Percentiles rank a stretch among this genome's conserved stretches.
Evolutionary conservation across 108 stramenopile species (phyloP).

Genomic region (Cyclotella kingstonii): DNA sequence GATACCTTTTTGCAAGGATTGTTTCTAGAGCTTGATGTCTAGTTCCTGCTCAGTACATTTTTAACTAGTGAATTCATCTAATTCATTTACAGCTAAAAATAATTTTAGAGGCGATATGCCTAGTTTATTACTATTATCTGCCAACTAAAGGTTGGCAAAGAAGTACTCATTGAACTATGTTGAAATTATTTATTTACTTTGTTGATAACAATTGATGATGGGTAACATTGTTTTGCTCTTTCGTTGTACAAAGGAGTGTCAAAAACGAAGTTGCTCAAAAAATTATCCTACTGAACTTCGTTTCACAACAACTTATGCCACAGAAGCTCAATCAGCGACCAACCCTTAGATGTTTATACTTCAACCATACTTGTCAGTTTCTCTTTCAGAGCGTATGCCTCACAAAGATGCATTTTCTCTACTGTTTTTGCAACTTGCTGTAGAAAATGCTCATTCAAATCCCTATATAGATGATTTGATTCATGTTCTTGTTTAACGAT

Average conservation of each 20-base stretch:
- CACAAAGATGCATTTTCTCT: slow-evolving; percentile 57
- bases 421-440: slow-evolving; percentile 31
- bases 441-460: slow-evolving; percentile 3
- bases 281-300: slow-evolving; percentile 48
- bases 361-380: slow-evolving; percentile 61
- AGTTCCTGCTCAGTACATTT: no score
- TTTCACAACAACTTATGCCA: slow-evolving; percentile 16
- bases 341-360: slow-evolving; percentile 55
- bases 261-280: slow-evolving; percentile 47
- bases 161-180: slow-evolving; percentile 52
- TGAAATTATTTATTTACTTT: not conserved
- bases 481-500: slow-evolving; percentile 65
- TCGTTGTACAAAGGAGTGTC: slow-evolving; percentile 51
- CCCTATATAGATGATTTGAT: slow-evolving; percentile 46
- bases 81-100: no score
- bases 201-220: not conserved
- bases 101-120: no score
- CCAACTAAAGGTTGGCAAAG: no score
- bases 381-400: slow-evolving; percentile 43
- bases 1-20: no score
- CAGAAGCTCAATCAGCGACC: slow-evolving; percentile 42
- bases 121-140: no score
- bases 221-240: not conserved
- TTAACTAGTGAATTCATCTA: no score
- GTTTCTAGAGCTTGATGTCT: no score